Percentiles rank a stretch among this genome's conserved stretches.
Conservation (phyloP, 371 early-diverging fungal genomes). For the Actinomortierella ambigua region DNA sequence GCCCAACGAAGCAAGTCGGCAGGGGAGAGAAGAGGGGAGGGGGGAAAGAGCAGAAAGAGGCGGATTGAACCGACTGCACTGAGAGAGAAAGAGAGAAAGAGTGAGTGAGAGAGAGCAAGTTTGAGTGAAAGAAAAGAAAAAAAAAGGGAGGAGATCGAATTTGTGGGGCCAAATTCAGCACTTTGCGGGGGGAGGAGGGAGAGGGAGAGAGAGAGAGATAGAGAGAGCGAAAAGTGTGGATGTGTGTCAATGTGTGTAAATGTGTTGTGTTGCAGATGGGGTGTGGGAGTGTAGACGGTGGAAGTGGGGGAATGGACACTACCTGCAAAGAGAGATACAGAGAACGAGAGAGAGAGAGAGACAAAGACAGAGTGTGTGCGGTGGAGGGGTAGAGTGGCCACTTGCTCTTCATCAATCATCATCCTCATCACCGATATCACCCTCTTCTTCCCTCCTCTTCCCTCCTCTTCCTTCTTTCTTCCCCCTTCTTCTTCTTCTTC, state of each 20-base stretch:
- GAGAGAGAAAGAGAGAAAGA: not conserved
- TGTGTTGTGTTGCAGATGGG: not conserved
- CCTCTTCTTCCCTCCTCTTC: not conserved
- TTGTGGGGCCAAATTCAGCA: constrained; percentile 5
- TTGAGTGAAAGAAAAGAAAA: not conserved
- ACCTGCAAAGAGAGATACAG: constrained; percentile 1
- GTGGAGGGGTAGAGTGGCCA: not conserved
- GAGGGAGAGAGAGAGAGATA: constrained; percentile 22
- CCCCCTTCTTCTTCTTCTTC: not conserved
- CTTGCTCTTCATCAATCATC: not conserved
- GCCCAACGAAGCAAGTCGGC: not conserved
- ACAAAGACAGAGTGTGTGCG: not conserved
- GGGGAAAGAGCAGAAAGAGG: constrained; percentile 2
- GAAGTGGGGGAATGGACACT: no score
- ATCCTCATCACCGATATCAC: not conserved
- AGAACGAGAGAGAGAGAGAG: not conserved
- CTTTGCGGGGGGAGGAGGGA: constrained; percentile 11
- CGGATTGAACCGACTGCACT: not conserved
- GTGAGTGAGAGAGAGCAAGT: constrained; percentile 1
- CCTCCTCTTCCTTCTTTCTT: not conserved
- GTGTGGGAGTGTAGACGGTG: constrained; percentile 7
- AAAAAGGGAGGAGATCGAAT: constrained; percentile 6
- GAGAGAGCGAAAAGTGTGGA: constrained; percentile 14
- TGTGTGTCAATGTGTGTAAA: constrained; percentile 1
- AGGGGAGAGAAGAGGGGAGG: constrained; percentile 4